phyloP scores from a whole-genome alignment of 305 asterid genomes.

The Petunia hybrid region DNA sequence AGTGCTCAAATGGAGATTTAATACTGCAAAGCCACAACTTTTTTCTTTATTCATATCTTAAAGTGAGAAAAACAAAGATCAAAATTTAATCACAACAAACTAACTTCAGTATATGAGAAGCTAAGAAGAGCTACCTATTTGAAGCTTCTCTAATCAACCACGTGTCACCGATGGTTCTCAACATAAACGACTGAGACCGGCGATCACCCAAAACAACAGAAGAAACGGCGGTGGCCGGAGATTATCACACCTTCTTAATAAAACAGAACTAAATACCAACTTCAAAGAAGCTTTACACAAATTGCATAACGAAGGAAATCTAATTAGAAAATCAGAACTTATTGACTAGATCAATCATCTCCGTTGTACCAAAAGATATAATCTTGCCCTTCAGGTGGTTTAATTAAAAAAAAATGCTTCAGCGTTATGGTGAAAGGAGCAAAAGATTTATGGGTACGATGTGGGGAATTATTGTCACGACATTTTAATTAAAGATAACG shows the following conservation, averaged over 20 bases:
- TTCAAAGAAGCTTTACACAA: slow-evolving; percentile 45
- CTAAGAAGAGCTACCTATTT: slow-evolving; percentile 24
- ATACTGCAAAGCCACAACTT: no score
- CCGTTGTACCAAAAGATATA: slow-evolving; percentile 47
- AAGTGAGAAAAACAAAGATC: no score
- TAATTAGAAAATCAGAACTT: slow-evolving; percentile 39
- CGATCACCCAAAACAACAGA: not conserved
- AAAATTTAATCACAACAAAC: no score
- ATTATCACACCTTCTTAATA: slow-evolving; percentile 33
- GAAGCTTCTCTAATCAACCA: slow-evolving; percentile 22
- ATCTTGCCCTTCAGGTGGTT: slow-evolving; percentile 63
- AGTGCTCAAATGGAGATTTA: no score
- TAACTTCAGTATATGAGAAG: not conserved
- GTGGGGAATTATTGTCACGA: no score
- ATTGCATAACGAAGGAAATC: slow-evolving; percentile 46
- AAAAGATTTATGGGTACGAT: no score
- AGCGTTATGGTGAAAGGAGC: no score
- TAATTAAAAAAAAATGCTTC: no score
- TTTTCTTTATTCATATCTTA: no score
- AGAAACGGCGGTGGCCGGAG: not conserved
- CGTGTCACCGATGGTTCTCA: slow-evolving; percentile 22
- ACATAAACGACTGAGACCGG: not conserved
- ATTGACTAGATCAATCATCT: slow-evolving; percentile 43
- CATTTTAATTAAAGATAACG: no score
- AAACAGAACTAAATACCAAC: slow-evolving; percentile 39